These are phyloP conservation scores for Pisolithus tinctorius DNA, from an alignment of 768 basidiomycete species.

Conservation along the genomic window DNA sequence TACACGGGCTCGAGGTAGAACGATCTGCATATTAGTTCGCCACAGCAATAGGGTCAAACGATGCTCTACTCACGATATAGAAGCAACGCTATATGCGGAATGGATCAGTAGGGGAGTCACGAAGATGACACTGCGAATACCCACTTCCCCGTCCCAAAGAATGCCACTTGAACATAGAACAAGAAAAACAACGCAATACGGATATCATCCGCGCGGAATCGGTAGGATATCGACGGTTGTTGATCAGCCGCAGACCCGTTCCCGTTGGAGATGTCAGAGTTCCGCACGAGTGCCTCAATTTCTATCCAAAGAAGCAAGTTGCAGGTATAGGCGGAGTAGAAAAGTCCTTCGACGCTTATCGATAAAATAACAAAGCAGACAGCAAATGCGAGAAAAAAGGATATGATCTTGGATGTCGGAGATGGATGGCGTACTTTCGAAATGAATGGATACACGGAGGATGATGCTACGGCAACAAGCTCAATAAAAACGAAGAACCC, in stretches of 20 bases:
- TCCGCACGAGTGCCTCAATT: conserved; percentile 40
- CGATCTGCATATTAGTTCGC: conserved; percentile 35
- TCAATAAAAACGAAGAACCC: background rate
- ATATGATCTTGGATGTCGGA: conserved; percentile 45
- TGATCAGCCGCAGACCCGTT: conserved; percentile 3
- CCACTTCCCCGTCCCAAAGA: conserved; percentile 82
- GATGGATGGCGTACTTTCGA: conserved; percentile 29
- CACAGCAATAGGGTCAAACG: background rate
- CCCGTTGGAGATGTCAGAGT: background rate
- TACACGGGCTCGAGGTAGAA: conserved; percentile 89
- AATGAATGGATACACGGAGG: conserved; percentile 47
- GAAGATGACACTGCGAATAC: conserved; percentile 19
- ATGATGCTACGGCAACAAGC: conserved; percentile 32
- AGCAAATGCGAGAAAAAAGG: conserved; percentile 64
- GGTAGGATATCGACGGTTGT: conserved; percentile 21
- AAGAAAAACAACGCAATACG: conserved; percentile 76
- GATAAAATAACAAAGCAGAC: conserved; percentile 76
- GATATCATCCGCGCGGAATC: conserved; percentile 55
- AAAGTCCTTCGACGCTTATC: conserved; percentile 76
- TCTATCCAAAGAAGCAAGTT: conserved; percentile 63
- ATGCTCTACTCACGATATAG: conserved; percentile 57
- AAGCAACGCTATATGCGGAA: conserved; percentile 52
- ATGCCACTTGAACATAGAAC: conserved; percentile 82
- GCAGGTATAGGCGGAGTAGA: conserved; percentile 63
- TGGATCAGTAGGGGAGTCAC: background rate